Evolutionary conservation across 2,329 filamentous ascomycete genomes (phyloP).

Genomic region (Epichloe amarillans): DNA sequence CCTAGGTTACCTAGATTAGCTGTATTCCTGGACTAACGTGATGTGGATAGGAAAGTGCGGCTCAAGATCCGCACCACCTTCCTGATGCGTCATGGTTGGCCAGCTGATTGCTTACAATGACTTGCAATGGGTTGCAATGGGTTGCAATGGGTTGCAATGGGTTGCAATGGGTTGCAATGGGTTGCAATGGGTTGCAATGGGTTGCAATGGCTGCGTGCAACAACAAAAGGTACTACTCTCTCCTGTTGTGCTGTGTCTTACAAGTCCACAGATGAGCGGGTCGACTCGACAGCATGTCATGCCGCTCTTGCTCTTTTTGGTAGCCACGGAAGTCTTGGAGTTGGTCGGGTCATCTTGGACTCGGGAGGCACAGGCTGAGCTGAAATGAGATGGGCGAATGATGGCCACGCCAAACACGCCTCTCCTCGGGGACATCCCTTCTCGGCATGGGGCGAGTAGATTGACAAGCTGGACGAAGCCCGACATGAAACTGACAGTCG

Average conservation of each 20-base stretch:
- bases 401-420: too few relatives aligned
- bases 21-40: background rate
- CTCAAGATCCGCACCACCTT: background rate
- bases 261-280: background rate
- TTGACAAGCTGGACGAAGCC: too few relatives aligned
- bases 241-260: too few relatives aligned
- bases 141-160: background rate
- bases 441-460: too few relatives aligned
- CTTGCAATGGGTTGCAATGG: background rate
- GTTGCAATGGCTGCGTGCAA: background rate
- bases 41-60: background rate
- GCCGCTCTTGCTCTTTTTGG: too few relatives aligned
- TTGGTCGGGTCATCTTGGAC: background rate
- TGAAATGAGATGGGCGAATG: too few relatives aligned
- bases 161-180: background rate
- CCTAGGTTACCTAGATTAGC: background rate
- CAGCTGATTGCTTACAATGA: background rate
- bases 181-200: background rate
- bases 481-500: background rate
- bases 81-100: background rate
- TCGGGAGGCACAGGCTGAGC: too few relatives aligned
- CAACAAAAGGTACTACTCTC: too few relatives aligned
- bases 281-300: background rate
- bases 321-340: too few relatives aligned
- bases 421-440: too few relatives aligned